Evolutionary conservation across 495 filamentous ascomycete species (phyloP), one percentile per base, ranked within the genome.

Genomic region (Chlorociboria aeruginascens): DNA sequence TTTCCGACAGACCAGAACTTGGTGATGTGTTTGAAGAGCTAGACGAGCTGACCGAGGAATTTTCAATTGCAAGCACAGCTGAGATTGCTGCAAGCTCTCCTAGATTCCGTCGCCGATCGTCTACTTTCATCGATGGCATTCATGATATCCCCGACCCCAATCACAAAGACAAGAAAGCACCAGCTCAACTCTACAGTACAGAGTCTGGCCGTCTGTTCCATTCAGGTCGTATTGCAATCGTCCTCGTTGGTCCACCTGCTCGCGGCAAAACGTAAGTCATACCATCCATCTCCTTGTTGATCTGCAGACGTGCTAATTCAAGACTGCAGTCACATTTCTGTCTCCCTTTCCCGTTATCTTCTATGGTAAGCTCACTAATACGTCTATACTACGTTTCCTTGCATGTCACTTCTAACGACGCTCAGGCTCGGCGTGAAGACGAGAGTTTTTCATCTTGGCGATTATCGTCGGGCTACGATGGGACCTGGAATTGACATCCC

Each of bases 161-260:
- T 44, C 44, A 31, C 25, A 13, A 35, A 8, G 59, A 54, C 20
- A 82, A 88, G 48, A 78, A 93, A 68, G 93, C 93, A 3, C 93
- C 93, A 12, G 93, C 93, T 48, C 93, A 99, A 67, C 71, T 99
- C 20, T 99, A 99, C 64, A 95, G 87, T 62, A 99, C 93, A 14
- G 89, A 95, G 72, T 96, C 90, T 32, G 93, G 93, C 42, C 77
- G 90, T 16, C 78, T 99, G 20, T 99, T 97, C 61, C 93, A 99
- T 64, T 95, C 92, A 7, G 93, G 93, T 37, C 78, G 89, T 31
- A 97, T 99, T 54, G 89, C 88, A 34, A 97, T 99, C 48, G 90
- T 90, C 44, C 95, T 94, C 54, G 93, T 97, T 59, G 93, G 93
- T 44, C 75, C 95, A 36, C 93, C 93, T 39, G 93, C 93, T 31